Evolutionary conservation across 257 asterid species (phyloP).

Genomic region (Nicotiana tabacum): DNA sequence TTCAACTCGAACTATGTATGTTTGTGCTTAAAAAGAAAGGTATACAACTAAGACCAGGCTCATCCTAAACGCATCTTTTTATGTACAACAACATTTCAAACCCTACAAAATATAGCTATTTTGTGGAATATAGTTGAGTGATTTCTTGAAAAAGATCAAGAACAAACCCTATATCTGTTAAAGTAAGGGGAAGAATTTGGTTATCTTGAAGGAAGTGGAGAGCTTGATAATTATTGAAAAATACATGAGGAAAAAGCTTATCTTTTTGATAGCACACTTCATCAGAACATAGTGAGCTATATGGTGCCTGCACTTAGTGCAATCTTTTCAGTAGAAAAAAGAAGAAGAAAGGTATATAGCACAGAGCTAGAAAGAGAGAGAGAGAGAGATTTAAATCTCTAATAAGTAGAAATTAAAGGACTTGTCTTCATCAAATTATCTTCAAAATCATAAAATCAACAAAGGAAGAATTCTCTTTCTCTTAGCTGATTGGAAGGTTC

Average conservation of each 20-base stretch:
- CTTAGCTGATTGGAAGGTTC: conserved; percentile 14
- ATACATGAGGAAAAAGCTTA: not conserved
- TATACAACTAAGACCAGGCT: too few relatives aligned
- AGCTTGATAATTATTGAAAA: not conserved
- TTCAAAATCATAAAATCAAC: not conserved
- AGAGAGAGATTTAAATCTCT: not conserved
- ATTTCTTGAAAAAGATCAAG: not conserved
- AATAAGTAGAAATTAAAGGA: conserved; percentile 12
- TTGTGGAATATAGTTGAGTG: not conserved
- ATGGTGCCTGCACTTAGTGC: conserved; percentile 7
- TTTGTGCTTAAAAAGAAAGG: too few relatives aligned
- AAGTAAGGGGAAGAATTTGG: not conserved
- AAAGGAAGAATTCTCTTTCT: conserved; percentile 8
- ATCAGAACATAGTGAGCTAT: conserved; percentile 1
- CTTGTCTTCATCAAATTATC: conserved; percentile 41
- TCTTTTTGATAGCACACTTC: not conserved
- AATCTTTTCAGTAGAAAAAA: not conserved
- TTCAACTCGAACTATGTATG: not conserved
- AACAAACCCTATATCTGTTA: conserved; percentile 2
- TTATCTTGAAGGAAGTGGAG: not conserved
- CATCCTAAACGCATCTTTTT: too few relatives aligned
- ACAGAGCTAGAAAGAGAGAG: conserved; percentile 1
- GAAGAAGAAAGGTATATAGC: not conserved
- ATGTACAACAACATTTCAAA: not conserved
- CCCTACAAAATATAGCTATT: not conserved